Conservation (phyloP, 1,139 yeast genomes). For the Fermentozyma sake region DNA sequence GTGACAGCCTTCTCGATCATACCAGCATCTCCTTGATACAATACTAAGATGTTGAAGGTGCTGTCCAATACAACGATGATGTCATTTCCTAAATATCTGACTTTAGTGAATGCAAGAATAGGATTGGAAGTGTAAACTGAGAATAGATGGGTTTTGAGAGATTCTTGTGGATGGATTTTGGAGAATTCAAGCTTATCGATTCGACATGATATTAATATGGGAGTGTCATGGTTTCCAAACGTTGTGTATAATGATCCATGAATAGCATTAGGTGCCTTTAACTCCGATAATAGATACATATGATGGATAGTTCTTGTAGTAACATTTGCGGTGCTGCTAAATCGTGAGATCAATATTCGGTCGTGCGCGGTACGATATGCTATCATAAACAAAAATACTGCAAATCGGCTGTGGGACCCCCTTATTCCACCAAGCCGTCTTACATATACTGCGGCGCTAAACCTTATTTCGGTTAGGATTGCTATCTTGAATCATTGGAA, state of each 20-base stretch:
- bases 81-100: constrained; percentile 4
- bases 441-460: too few relatives aligned
- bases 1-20: constrained; percentile 7
- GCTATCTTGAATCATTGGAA: too few relatives aligned
- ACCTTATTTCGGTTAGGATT: too few relatives aligned
- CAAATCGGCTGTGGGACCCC: too few relatives aligned
- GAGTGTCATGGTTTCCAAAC: neutral
- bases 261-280: constrained; percentile 14
- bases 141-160: too few relatives aligned
- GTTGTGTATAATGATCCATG: constrained; percentile 4
- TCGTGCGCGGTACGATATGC: too few relatives aligned
- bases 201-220: neutral
- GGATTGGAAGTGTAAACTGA: too few relatives aligned
- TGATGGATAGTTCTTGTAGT: too few relatives aligned
- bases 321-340: too few relatives aligned
- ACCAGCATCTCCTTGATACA: constrained; percentile 1
- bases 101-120: constrained; percentile 4
- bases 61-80: constrained; percentile 14
- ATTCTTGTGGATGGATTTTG: neutral
- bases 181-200: neutral
- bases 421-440: too few relatives aligned
- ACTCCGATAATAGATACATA: constrained; percentile 15
- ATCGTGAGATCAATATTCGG: too few relatives aligned
- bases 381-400: too few relatives aligned
- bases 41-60: constrained; percentile 6